Evolutionary conservation across 495 filamentous ascomycete genomes (phyloP), one percentile per base, ranked within the genome.

Genomic region (Xylaria venustula): DNA sequence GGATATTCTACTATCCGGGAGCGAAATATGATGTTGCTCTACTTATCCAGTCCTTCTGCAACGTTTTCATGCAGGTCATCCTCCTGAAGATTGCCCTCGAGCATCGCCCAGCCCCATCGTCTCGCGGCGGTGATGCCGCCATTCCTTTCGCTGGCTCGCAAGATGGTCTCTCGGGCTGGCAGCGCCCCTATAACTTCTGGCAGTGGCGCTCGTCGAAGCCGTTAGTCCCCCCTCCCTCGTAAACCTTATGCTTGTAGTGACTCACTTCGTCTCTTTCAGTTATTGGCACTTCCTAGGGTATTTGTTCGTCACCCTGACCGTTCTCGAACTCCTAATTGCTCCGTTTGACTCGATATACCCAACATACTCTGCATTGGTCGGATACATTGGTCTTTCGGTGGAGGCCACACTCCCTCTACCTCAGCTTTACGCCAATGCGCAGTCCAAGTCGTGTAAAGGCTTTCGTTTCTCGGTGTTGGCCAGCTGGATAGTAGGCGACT

Each of bases 1-100:
- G 90, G 77, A 82, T 96, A 58, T 98, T 95, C 76, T 98, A 93
- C 79, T 98, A 92, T 84, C 89, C 94, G 65, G 92, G 92, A 54
- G 90, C 91, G 14, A 87, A 84, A 67, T 98, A 90, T 74, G 90
- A 93, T 57, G 75, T 77, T 7, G 84, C 90, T 22, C 81, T 98
- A 45, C 83, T 98, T 41, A 77, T 92, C 50, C 94, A 98, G 74
- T 88, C 93, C 8, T 73, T 91, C 64, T 84, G 95, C 66, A 97
- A 95, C 88, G 88, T 96, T 49, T 75, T 81, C 20, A 87, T 97
- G 36, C 94, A 98, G 74, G 41, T 88, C 36, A 75, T 92, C 12
- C 78, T 97, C 23, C 84, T 98, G 36, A 95, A 98, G 75, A 88
- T 96, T 50, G 92, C 93, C 4, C 83, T 98, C 60, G 89, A 91